phyloP scores from a whole-genome alignment of 495 filamentous ascomycete species.

The Saxophila tyrrhenica region DNA sequence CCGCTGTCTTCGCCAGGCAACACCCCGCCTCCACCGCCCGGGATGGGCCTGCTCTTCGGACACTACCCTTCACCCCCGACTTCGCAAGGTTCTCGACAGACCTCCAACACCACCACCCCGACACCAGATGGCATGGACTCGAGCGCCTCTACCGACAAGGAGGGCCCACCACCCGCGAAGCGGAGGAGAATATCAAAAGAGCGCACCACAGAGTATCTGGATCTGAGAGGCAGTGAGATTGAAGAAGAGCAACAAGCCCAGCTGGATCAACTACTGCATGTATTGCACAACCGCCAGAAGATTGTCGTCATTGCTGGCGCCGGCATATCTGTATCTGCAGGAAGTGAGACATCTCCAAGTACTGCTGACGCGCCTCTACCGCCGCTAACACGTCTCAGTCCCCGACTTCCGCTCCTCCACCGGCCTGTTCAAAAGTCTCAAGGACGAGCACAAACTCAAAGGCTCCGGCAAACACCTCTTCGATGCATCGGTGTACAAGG shows the following conservation, averaged over 20 bases:
- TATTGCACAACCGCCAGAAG: conserved; percentile 79
- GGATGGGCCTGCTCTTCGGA: conserved; percentile 14
- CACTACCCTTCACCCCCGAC: conserved; percentile 45
- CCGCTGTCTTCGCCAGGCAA: conserved; percentile 41
- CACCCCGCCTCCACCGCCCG: conserved; percentile 48
- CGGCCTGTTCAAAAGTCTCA: conserved; percentile 75
- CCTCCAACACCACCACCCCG: conserved; percentile 28
- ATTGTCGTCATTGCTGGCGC: conserved; percentile 95
- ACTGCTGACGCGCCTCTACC: not conserved
- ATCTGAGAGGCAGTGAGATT: conserved; percentile 44
- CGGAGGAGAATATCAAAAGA: conserved; percentile 56
- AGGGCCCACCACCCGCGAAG: conserved; percentile 53
- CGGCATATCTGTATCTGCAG: conserved; percentile 91
- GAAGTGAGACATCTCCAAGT: conserved; percentile 49
- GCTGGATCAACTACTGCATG: conserved; percentile 58
- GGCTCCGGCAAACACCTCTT: conserved; percentile 91
- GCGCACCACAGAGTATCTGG: conserved; percentile 64
- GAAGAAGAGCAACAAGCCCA: conserved; percentile 38
- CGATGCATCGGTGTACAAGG: conserved; percentile 92
- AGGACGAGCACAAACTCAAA: conserved; percentile 78
- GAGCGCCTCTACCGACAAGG: conserved; percentile 35
- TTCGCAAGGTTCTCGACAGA: conserved; percentile 37
- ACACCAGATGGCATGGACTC: conserved; percentile 25
- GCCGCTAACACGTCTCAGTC: conserved; percentile 40
- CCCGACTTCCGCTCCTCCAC: conserved; percentile 90